Conservation (phyloP, 2,329 filamentous ascomycete species). For the Aspergillus felis region DNA sequence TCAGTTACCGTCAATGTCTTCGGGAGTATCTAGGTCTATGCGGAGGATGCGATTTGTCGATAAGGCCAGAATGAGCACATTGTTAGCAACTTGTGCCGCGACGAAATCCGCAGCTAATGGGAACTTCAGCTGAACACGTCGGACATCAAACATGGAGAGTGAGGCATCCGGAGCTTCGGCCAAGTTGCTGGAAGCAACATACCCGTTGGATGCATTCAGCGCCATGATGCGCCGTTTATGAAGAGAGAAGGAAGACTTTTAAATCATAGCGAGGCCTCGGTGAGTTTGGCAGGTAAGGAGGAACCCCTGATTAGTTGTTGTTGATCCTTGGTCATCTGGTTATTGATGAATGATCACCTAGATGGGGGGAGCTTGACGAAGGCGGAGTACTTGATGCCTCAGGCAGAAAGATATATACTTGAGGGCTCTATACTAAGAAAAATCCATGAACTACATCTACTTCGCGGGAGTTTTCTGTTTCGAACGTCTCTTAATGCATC, state of each 20-base stretch:
- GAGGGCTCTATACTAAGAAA: not conserved
- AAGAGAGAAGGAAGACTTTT: constrained; percentile 5
- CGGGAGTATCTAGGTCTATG: constrained; percentile 88
- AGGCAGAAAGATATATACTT: not conserved
- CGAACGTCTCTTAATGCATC: not conserved
- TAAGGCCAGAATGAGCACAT: constrained; percentile 87
- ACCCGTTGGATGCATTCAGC: constrained; percentile 67
- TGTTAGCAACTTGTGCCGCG: constrained; percentile 93
- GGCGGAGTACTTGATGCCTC: not conserved
- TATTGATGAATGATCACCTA: not conserved
- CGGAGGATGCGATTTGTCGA: constrained; percentile 88
- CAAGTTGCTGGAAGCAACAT: constrained; percentile 63
- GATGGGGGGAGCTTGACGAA: not conserved
- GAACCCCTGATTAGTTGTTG: constrained; percentile 16
- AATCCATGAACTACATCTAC: not conserved
- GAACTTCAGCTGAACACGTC: constrained; percentile 90
- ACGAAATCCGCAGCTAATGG: constrained; percentile 93
- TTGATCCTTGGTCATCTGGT: not conserved
- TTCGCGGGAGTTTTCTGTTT: not conserved
- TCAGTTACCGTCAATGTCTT: constrained; percentile 80
- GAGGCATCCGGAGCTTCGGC: constrained; percentile 57
- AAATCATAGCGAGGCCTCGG: constrained; percentile 26
- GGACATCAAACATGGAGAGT: constrained; percentile 90
- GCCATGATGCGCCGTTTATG: constrained; percentile 55
- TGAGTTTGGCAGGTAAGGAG: constrained; percentile 8